A percentile compares a stretch with the other conserved stretches of the same genome.
phyloP scores from a whole-genome alignment of 176 grass and related monocot species.

The Paspalum notatum region DNA sequence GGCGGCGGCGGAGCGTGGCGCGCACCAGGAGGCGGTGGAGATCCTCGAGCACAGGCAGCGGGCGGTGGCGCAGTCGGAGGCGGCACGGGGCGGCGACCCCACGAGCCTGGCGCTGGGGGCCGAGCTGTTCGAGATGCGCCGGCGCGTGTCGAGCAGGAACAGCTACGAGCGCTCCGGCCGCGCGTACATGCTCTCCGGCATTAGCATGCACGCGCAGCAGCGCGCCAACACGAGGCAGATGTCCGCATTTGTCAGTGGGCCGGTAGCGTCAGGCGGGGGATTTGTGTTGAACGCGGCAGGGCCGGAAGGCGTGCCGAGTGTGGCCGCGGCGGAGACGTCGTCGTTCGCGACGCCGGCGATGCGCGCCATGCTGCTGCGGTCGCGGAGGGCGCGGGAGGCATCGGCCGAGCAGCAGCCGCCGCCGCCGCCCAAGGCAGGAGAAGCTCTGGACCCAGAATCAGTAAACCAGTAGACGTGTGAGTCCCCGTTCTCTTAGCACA shows the following conservation, averaged over 20 bases:
- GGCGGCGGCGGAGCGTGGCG: slow-evolving; percentile 42
- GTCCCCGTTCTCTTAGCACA: too few relatives aligned
- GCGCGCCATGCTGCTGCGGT: slow-evolving; percentile 44
- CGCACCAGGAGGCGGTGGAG: slow-evolving; percentile 36
- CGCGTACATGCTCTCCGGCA: slow-evolving; percentile 43
- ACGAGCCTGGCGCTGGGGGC: slow-evolving; percentile 7
- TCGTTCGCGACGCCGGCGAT: slow-evolving; percentile 49
- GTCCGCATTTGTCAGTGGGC: background rate
- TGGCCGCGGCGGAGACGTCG: background rate
- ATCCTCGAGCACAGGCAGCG: slow-evolving; percentile 44
- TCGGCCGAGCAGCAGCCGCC: background rate
- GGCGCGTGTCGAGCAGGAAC: slow-evolving; percentile 23
- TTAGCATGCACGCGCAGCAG: slow-evolving; percentile 39
- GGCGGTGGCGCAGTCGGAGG: slow-evolving; percentile 21
- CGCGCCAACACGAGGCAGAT: slow-evolving; percentile 31
- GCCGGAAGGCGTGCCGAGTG: too few relatives aligned
- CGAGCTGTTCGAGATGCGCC: slow-evolving; percentile 41
- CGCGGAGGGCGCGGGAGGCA: background rate
- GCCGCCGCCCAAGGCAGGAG: background rate
- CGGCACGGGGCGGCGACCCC: background rate
- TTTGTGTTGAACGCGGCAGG: too few relatives aligned
- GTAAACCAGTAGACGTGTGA: background rate
- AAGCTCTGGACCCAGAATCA: background rate
- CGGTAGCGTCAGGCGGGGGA: too few relatives aligned
- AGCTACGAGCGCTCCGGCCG: slow-evolving; percentile 37